Conservation (phyloP, 2,329 filamentous ascomycete genomes). For the Talaromyces sp. region DNA sequence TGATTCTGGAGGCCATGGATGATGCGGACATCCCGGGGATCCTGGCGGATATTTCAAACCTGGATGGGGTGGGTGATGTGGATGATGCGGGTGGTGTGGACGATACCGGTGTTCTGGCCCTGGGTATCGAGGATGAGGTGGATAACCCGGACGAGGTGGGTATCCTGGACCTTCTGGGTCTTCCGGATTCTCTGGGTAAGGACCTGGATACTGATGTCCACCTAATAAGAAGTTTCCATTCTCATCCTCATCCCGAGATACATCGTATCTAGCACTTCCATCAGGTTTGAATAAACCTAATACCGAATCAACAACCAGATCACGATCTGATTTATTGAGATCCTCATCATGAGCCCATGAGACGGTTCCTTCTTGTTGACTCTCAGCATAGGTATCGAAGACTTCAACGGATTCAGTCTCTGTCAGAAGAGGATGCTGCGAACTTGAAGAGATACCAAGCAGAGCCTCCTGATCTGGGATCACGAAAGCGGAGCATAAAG, state of each 20-base stretch:
- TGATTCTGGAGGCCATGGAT: not conserved
- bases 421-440: not conserved
- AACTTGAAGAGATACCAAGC: not conserved
- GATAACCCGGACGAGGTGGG: not conserved
- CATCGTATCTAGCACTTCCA: not conserved
- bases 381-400: not conserved
- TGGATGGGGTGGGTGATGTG: not conserved
- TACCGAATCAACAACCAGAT: not conserved
- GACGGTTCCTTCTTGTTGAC: too few relatives aligned
- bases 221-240: not conserved
- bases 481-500: conserved; percentile 11
- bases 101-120: not conserved
- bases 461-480: conserved; percentile 15
- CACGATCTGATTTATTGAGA: not conserved
- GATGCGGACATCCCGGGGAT: too few relatives aligned
- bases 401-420: not conserved
- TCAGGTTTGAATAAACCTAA: not conserved
- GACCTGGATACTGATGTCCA: not conserved
- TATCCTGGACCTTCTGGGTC: not conserved
- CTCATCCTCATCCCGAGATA: not conserved
- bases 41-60: too few relatives aligned
- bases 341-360: too few relatives aligned
- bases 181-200: too few relatives aligned
- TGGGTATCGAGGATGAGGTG: not conserved
- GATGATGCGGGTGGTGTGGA: too few relatives aligned